Conservation (phyloP, 2,329 filamentous ascomycete species). For the Fusarium sterilihyphosum region DNA sequence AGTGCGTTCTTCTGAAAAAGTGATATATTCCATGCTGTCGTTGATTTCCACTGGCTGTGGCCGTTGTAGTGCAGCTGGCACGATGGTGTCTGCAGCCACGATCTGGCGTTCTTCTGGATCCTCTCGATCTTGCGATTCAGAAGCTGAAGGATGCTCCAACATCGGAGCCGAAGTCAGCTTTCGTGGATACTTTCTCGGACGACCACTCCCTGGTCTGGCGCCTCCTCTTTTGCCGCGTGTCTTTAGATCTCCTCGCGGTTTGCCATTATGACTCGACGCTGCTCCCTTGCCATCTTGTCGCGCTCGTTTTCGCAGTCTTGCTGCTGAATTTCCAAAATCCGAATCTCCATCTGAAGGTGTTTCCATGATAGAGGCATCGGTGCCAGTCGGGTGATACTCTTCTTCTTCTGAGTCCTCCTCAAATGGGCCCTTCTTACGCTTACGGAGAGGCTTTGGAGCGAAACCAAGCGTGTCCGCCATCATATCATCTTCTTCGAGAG, state of each 20-base stretch:
- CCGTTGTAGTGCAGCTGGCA: constrained; percentile 4
- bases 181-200: constrained; percentile 52
- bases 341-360: constrained; percentile 39
- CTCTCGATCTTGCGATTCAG: constrained; percentile 12
- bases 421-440: constrained; percentile 43
- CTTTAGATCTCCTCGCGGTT: constrained; percentile 42
- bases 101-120: constrained; percentile 21
- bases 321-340: constrained; percentile 34
- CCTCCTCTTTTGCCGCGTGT: constrained; percentile 51
- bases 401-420: constrained; percentile 46
- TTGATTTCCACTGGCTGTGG: constrained; percentile 5
- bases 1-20: constrained; percentile 44
- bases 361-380: constrained; percentile 35
- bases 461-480: constrained; percentile 22
- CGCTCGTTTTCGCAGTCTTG: constrained; percentile 43
- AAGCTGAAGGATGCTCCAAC: not conserved
- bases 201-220: constrained; percentile 51
- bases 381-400: constrained; percentile 43
- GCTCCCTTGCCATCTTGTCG: constrained; percentile 24
- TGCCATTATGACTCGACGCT: constrained; percentile 14
- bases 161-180: constrained; percentile 21
- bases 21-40: constrained; percentile 43
- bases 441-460: constrained; percentile 32
- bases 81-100: constrained; percentile 21
- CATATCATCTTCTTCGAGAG: constrained; percentile 27